These are phyloP conservation scores for Puccinellia tenuiflora DNA, from an alignment of 176 grass and related monocot species.

Conservation along the genomic window DNA sequence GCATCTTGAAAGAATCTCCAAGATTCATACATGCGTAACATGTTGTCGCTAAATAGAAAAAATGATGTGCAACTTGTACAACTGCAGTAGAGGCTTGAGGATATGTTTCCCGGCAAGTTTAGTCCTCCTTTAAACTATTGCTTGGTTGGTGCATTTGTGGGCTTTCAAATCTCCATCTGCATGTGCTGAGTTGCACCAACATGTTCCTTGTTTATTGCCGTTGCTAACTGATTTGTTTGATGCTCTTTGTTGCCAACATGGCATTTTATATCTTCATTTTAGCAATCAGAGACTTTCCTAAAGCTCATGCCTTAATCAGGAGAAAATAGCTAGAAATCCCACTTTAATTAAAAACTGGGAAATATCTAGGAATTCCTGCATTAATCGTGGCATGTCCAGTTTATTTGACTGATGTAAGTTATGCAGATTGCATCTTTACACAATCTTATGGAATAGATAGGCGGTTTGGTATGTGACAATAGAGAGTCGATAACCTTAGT, in stretches of 20 bases:
- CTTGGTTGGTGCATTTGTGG: background rate
- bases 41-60: background rate
- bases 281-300: background rate
- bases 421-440: background rate
- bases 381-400: background rate
- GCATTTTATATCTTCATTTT: background rate
- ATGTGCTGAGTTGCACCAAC: background rate
- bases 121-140: background rate
- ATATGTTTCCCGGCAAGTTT: background rate
- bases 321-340: background rate
- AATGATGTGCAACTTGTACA: background rate
- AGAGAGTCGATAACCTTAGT: background rate
- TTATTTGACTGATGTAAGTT: background rate
- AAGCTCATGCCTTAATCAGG: background rate
- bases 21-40: background rate
- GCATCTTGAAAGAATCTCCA: background rate
- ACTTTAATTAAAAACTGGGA: background rate
- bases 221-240: background rate
- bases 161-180: slow-evolving; percentile 8
- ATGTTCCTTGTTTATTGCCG: background rate
- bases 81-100: slow-evolving; percentile 9
- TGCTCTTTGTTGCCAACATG: background rate
- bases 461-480: background rate
- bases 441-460: background rate
- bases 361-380: background rate